Conservation (phyloP, 192 early-diverging fungal species). For the Linnemannia zychae region DNA sequence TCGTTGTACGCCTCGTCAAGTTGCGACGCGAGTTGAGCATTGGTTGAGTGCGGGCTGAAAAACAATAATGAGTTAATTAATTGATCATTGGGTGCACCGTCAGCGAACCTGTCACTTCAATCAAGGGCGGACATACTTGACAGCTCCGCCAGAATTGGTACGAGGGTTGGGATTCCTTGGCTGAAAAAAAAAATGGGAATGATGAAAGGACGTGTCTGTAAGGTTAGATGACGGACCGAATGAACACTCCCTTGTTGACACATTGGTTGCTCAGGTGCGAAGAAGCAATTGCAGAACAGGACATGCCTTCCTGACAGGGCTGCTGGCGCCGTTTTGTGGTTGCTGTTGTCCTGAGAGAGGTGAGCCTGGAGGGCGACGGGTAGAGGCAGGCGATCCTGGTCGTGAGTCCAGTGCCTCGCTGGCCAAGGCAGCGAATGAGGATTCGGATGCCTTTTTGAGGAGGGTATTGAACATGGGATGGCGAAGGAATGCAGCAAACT, state of each 20-base stretch:
- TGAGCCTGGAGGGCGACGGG: constrained; percentile 36
- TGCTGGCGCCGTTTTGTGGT: constrained; percentile 15
- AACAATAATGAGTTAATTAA: not conserved
- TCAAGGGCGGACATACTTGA: constrained; percentile 13
- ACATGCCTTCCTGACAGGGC: constrained; percentile 45
- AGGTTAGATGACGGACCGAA: not conserved
- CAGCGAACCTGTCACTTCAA: not conserved
- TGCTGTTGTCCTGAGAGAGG: constrained; percentile 28
- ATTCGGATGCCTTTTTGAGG: constrained; percentile 57
- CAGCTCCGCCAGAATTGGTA: not conserved
- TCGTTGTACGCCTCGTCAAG: constrained; percentile 48
- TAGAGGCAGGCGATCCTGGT: constrained; percentile 47
- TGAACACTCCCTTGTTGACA: not conserved
- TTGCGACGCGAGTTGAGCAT: constrained; percentile 45
- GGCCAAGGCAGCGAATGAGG: constrained; percentile 51
- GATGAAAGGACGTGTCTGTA: not conserved
- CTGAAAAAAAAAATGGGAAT: constrained; percentile 1
- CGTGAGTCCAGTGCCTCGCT: constrained; percentile 53
- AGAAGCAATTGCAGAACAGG: not conserved
- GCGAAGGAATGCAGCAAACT: not conserved
- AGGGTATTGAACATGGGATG: constrained; percentile 55
- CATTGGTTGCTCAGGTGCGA: not conserved
- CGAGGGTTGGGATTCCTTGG: constrained; percentile 36
- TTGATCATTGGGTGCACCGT: not conserved
- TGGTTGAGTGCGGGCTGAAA: constrained; percentile 47